A percentile compares a stretch with the other conserved stretches of the same genome.
Conservation (phyloP, 768 basidiomycete species). For the Calocybe cyanea region DNA sequence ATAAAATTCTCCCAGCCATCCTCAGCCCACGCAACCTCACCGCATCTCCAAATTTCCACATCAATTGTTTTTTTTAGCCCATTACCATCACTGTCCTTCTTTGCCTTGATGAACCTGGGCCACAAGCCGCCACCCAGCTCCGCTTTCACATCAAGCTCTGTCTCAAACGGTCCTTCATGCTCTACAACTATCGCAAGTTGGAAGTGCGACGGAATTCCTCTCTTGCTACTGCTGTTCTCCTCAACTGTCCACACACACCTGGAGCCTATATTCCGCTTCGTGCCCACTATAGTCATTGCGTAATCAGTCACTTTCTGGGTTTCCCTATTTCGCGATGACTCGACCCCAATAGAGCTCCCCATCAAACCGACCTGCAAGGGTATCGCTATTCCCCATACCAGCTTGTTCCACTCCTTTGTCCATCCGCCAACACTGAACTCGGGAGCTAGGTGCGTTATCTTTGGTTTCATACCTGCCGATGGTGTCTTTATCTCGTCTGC, state of each 20-base stretch:
- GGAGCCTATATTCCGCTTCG: background rate
- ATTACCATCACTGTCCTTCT: background rate
- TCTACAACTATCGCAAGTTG: slow-evolving; percentile 11
- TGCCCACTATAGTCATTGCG: slow-evolving; percentile 12
- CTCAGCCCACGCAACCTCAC: slow-evolving; percentile 9
- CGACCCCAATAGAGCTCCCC: slow-evolving; percentile 8
- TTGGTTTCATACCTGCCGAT: background rate
- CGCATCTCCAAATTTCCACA: slow-evolving; percentile 10
- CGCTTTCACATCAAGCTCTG: slow-evolving; percentile 11
- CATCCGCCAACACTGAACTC: slow-evolving; percentile 10
- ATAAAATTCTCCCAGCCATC: slow-evolving; percentile 12
- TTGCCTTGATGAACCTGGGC: slow-evolving; percentile 6
- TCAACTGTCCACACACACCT: slow-evolving; percentile 12
- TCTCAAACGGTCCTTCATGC: slow-evolving; percentile 10
- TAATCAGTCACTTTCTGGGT: slow-evolving; percentile 8
- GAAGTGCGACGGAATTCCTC: slow-evolving; percentile 13
- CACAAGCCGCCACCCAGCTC: slow-evolving; percentile 9
- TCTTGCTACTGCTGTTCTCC: slow-evolving; percentile 11
- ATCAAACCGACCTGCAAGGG: slow-evolving; percentile 8
- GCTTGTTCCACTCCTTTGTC: slow-evolving; percentile 10
- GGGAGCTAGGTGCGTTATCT: slow-evolving; percentile 8
- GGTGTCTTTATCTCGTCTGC: background rate
- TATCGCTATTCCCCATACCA: slow-evolving; percentile 6
- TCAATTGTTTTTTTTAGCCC: slow-evolving; percentile 9
- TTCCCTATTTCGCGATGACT: slow-evolving; percentile 6